These are phyloP conservation scores for Eustoma russellianum DNA, from an alignment of 257 asterid genomes.

Conservation along the genomic window DNA sequence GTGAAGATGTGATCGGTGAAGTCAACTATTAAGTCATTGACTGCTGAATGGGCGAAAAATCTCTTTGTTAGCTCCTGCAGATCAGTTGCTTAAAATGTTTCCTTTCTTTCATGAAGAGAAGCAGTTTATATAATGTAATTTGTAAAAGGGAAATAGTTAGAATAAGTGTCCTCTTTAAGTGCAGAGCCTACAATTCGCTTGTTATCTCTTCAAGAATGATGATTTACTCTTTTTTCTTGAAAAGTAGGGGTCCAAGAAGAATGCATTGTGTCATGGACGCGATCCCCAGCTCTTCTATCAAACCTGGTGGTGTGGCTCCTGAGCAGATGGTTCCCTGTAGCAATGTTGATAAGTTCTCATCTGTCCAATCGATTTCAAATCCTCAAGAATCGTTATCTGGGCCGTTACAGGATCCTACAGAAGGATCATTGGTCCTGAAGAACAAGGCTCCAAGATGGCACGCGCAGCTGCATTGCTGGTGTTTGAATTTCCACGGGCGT, in stretches of 20 bases:
- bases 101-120: too few relatives aligned
- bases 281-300: conserved; percentile 57
- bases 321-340: conserved; percentile 47
- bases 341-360: conserved; percentile 37
- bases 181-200: background rate
- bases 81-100: too few relatives aligned
- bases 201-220: background rate
- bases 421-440: conserved; percentile 46
- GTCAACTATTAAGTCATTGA: too few relatives aligned
- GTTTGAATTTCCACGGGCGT: conserved; percentile 87
- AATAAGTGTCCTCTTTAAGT: background rate
- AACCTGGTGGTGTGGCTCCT: conserved; percentile 68
- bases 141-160: background rate
- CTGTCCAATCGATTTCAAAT: conserved; percentile 42
- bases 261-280: conserved; percentile 72
- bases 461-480: conserved; percentile 97
- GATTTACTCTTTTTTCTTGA: background rate
- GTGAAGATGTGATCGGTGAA: too few relatives aligned
- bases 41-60: too few relatives aligned
- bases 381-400: conserved; percentile 29
- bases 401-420: conserved; percentile 22
- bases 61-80: too few relatives aligned
- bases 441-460: conserved; percentile 96
- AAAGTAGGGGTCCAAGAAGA: conserved; percentile 80
- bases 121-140: background rate